These are phyloP conservation scores for Xylariaceae sp. DNA, from an alignment of 2,329 filamentous ascomycete species.

Conservation along the genomic window DNA sequence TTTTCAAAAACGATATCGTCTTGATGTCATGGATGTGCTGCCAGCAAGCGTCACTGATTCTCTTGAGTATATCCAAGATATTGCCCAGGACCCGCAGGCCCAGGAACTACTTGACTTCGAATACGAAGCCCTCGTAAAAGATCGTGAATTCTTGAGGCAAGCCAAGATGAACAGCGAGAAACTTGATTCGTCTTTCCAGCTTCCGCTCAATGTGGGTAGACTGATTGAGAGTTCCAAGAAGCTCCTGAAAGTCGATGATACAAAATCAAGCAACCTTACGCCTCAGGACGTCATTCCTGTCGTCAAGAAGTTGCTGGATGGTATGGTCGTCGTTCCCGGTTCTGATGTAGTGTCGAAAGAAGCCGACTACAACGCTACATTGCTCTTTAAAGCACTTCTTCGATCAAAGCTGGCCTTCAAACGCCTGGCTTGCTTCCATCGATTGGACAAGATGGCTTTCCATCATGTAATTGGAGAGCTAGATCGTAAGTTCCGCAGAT, in stretches of 20 bases:
- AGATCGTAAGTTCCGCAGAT: conserved; percentile 79
- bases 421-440: conserved; percentile 79
- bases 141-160: conserved; percentile 69
- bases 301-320: conserved; percentile 69
- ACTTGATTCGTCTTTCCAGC: conserved; percentile 79
- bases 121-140: conserved; percentile 71
- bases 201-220: conserved; percentile 86
- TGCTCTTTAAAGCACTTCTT: conserved; percentile 87
- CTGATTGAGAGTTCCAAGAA: conserved; percentile 88
- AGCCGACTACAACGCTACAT: conserved; percentile 81
- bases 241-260: conserved; percentile 84
- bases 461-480: conserved; percentile 89
- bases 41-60: conserved; percentile 61
- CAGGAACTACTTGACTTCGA: conserved; percentile 86
- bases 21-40: conserved; percentile 75
- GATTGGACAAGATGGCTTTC: conserved; percentile 85
- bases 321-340: conserved; percentile 82
- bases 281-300: conserved; percentile 81
- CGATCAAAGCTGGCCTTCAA: conserved; percentile 91
- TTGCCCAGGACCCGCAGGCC: conserved; percentile 80
- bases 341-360: conserved; percentile 76
- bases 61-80: conserved; percentile 81
- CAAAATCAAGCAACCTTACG: conserved; percentile 81
- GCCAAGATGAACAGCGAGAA: conserved; percentile 61
- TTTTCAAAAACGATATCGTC: conserved; percentile 76